A percentile compares a stretch with the other conserved stretches of the same genome.
phyloP scores from a whole-genome alignment of 768 basidiomycete genomes.

The Porpolomopsis calyptriformis region DNA sequence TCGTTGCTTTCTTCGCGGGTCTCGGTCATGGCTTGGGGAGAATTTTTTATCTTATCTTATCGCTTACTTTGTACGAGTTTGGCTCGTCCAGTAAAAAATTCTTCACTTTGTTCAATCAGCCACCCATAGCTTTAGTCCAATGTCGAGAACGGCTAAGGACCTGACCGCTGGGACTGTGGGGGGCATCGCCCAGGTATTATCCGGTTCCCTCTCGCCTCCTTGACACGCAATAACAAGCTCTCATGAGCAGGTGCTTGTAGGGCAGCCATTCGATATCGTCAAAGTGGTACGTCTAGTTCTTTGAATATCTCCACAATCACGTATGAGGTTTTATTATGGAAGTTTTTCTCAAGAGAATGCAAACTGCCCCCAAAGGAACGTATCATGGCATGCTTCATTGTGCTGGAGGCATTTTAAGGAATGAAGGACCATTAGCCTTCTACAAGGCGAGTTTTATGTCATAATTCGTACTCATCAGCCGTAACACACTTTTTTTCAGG shows the following conservation, averaged over 20 bases:
- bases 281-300: slow-evolving; percentile 66
- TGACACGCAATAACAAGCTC: too few species aligned
- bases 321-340: slow-evolving; percentile 9
- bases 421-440: slow-evolving; percentile 88
- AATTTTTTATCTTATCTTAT: background rate
- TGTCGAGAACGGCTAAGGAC: slow-evolving; percentile 66
- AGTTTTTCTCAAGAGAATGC: slow-evolving; percentile 60
- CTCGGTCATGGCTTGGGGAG: slow-evolving; percentile 1
- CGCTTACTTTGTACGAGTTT: background rate
- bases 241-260: slow-evolving; percentile 60
- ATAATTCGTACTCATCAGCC: background rate
- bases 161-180: slow-evolving; percentile 85
- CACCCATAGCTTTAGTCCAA: background rate
- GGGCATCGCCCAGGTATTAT: slow-evolving; percentile 72
- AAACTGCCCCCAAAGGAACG: slow-evolving; percentile 85
- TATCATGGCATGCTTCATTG: slow-evolving; percentile 83
- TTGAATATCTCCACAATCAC: slow-evolving; percentile 1
- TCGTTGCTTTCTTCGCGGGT: slow-evolving; percentile 4
- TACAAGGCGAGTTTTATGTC: slow-evolving; percentile 61
- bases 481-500: slow-evolving; percentile 34
- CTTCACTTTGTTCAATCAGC: background rate
- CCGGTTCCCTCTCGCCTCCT: background rate
- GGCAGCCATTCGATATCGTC: slow-evolving; percentile 94
- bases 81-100: too few species aligned
- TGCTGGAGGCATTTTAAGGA: slow-evolving; percentile 80